Evolutionary conservation across 305 asterid species (phyloP).

Genomic region (Solanum hybrid): DNA sequence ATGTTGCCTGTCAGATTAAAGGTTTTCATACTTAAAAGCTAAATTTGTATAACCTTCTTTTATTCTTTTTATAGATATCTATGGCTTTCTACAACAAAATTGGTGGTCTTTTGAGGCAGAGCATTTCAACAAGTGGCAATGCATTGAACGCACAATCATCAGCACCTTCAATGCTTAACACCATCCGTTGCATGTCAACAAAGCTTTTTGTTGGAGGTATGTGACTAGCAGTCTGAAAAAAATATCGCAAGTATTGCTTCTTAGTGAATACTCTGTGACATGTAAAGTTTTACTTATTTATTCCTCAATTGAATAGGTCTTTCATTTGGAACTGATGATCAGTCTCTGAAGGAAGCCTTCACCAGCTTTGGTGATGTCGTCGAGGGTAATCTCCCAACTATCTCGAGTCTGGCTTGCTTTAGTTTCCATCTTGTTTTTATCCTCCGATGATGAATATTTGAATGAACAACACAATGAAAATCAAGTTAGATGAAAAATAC

Average conservation of each 20-base stretch:
- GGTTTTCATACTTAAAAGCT: neutral
- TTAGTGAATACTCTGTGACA: neutral
- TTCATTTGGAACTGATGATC: slow-evolving; percentile 60
- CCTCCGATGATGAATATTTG: neutral
- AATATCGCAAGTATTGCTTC: neutral
- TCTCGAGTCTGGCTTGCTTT: neutral
- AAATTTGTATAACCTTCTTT: neutral
- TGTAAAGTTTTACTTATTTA: neutral
- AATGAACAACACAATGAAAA: neutral
- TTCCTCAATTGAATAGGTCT: slow-evolving; percentile 37
- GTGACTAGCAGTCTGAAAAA: neutral
- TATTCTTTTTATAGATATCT: slow-evolving; percentile 12
- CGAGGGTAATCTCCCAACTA: slow-evolving; percentile 46
- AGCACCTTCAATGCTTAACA: slow-evolving; percentile 25
- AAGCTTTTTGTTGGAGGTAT: slow-evolving; percentile 80
- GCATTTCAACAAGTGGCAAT: slow-evolving; percentile 20
- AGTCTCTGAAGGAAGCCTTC: slow-evolving; percentile 56
- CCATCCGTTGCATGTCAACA: slow-evolving; percentile 64
- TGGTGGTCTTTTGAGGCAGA: slow-evolving; percentile 46
- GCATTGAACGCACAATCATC: slow-evolving; percentile 30
- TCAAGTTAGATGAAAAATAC: neutral
- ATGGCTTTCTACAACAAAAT: slow-evolving; percentile 64
- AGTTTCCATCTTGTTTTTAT: neutral
- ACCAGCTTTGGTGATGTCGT: slow-evolving; percentile 59
- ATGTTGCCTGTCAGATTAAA: neutral